These are phyloP conservation scores for Sclerotinia spermophila DNA, from an alignment of 2,329 filamentous ascomycete genomes.

Conservation along the genomic window DNA sequence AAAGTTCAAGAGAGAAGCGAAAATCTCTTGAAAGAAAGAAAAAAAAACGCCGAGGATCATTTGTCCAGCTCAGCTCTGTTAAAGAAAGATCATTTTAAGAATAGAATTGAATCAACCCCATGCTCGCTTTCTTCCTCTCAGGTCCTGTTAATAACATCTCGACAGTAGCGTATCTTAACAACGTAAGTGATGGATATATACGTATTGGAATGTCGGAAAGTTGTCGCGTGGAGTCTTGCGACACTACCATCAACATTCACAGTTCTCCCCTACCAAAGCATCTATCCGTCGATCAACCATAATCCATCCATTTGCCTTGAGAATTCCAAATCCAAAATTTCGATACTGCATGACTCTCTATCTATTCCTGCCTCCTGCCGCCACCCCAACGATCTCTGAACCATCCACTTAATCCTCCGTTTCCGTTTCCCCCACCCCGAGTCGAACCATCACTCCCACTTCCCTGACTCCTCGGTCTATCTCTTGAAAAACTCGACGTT, in stretches of 20 bases:
- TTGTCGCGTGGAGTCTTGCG: background rate
- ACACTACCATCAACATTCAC: background rate
- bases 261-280: too few species aligned
- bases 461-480: slow-evolving; percentile 27
- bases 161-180: background rate
- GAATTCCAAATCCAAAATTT: background rate
- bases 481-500: background rate
- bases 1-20: background rate
- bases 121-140: background rate
- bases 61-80: background rate
- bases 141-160: background rate
- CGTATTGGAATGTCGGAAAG: background rate
- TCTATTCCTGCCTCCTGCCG: slow-evolving; percentile 10
- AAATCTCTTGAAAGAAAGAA: background rate
- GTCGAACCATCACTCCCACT: slow-evolving; percentile 30
- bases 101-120: background rate
- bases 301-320: background rate
- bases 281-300: background rate
- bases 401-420: slow-evolving; percentile 25
- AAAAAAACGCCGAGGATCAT: background rate
- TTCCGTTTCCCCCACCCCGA: slow-evolving; percentile 17
- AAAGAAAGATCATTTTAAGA: background rate
- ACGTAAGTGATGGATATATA: background rate
- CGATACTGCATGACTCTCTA: background rate
- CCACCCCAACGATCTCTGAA: slow-evolving; percentile 29